Base-by-base conservation (phyloP, 495 filamentous ascomycete genomes). In the Cetradonia linearis region DNA sequence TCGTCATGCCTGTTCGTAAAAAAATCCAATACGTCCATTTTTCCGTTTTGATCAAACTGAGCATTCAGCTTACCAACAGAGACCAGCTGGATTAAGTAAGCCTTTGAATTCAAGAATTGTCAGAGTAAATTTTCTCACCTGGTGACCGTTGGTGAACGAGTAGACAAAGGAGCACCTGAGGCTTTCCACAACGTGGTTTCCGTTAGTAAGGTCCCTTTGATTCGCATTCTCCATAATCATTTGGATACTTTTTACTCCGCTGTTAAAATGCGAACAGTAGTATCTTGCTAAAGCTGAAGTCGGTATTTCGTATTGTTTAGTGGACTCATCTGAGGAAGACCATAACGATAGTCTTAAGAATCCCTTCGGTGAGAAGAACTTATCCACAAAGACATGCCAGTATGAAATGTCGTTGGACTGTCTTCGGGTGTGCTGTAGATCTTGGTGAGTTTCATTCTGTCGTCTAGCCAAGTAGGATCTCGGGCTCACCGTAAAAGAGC, bases 201-300 rank as follows among this genome's bases (percentile, higher is more conserved):
- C 84, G 55, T 81, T 79, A 4, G 77, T 73, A 48, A 83, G 64
- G 31, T 80, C 72, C 25, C 73, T 76, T 60, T 91, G 86, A 49
- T 72, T 75, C 28, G 76, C 68, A 16, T 67, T 71, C 63, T 83
- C 80, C 54, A 90, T 74, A 20, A 87, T 77, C 75, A 95, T 79
- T 68, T 93, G 88, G 54, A 96, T 87, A 25, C 79, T 83, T 52
- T 78, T 80, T 40, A 95, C 83, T 6, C 89, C 88, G 58, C 86
- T 91, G n/a, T 85, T 83, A 65, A 88, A 94, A 63, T 91, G 86
- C 0, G 85, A 88, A 54, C 83, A 75, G 69, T 92, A 94, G 65
- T 88, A 95, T 53, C 89, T 83, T 18, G 91, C 78, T 23, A 96
- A 71, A 1, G 86, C 83, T 9, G 87, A 78, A 34, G 81, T 85